A percentile compares a stretch with the other conserved stretches of the same genome.
These are phyloP conservation scores for Biscutella auriculata DNA, from an alignment of 441 rosid genomes.

Conservation along the genomic window DNA sequence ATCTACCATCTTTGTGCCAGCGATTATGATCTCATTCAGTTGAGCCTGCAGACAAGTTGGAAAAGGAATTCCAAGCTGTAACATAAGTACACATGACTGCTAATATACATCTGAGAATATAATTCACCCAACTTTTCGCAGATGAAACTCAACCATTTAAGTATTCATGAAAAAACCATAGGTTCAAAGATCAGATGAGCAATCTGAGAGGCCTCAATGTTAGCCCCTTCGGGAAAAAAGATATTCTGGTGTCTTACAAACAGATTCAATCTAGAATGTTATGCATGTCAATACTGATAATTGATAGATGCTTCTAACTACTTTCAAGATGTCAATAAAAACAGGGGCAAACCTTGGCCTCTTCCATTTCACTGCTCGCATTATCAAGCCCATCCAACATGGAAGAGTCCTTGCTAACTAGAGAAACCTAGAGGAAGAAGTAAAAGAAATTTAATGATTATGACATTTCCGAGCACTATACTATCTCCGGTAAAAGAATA, in stretches of 20 bases:
- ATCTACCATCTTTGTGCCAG: constrained; percentile 37
- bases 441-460: constrained; percentile 2
- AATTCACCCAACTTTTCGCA: neutral
- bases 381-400: constrained; percentile 99
- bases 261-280: constrained; percentile 5
- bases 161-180: neutral
- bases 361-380: constrained; percentile 94
- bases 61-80: neutral
- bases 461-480: constrained; percentile 17
- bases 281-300: neutral
- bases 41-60: constrained; percentile 50
- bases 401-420: constrained; percentile 99
- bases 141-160: constrained; percentile 1
- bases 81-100: neutral
- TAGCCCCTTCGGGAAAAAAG: neutral
- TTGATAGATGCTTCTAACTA: constrained; percentile 5
- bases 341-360: constrained; percentile 90
- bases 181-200: neutral
- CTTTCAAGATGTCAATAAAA: no score
- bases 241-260: neutral
- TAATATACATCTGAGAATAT: neutral
- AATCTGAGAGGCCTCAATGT: neutral
- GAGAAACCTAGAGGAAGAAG: constrained; percentile 65
- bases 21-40: constrained; percentile 76
- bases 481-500: constrained; percentile 9